A percentile compares a stretch with the other conserved stretches of the same genome.
phyloP scores from a whole-genome alignment of 306 rosid genomes.

The Cicer bijugum region DNA sequence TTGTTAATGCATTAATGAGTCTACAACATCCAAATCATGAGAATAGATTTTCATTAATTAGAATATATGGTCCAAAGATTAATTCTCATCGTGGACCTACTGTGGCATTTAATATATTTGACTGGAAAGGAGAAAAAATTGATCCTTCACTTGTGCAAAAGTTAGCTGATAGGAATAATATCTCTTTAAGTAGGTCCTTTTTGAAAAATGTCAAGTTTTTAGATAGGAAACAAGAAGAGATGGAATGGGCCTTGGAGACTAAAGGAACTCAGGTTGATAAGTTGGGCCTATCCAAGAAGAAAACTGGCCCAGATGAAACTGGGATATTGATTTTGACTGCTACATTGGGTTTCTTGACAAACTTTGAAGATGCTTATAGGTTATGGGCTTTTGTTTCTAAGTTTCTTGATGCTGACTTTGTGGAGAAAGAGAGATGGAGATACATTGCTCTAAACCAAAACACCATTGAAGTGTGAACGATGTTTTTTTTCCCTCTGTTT shows the following conservation, averaged over 20 bases:
- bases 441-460: slow-evolving; percentile 79
- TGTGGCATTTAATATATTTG: slow-evolving; percentile 80
- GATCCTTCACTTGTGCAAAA: slow-evolving; percentile 75
- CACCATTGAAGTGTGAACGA: slow-evolving; percentile 62
- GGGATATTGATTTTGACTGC: slow-evolving; percentile 59
- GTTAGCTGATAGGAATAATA: slow-evolving; percentile 72
- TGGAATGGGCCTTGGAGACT: slow-evolving; percentile 50
- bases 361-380: slow-evolving; percentile 74
- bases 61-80: slow-evolving; percentile 75
- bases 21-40: slow-evolving; percentile 72
- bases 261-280: slow-evolving; percentile 39
- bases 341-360: slow-evolving; percentile 66
- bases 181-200: slow-evolving; percentile 59
- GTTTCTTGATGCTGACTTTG: slow-evolving; percentile 88
- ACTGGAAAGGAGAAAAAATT: slow-evolving; percentile 87
- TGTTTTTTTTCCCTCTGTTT: not conserved
- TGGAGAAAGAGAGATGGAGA: slow-evolving; percentile 91
- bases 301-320: not conserved
- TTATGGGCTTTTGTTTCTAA: slow-evolving; percentile 78
- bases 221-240: slow-evolving; percentile 59
- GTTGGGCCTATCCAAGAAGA: slow-evolving; percentile 33
- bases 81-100: slow-evolving; percentile 66
- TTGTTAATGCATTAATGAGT: slow-evolving; percentile 71
- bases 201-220: slow-evolving; percentile 52
- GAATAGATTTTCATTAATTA: slow-evolving; percentile 56